phyloP scores from a whole-genome alignment of 768 basidiomycete genomes.

The Phlebiopsis flavidoalba region DNA sequence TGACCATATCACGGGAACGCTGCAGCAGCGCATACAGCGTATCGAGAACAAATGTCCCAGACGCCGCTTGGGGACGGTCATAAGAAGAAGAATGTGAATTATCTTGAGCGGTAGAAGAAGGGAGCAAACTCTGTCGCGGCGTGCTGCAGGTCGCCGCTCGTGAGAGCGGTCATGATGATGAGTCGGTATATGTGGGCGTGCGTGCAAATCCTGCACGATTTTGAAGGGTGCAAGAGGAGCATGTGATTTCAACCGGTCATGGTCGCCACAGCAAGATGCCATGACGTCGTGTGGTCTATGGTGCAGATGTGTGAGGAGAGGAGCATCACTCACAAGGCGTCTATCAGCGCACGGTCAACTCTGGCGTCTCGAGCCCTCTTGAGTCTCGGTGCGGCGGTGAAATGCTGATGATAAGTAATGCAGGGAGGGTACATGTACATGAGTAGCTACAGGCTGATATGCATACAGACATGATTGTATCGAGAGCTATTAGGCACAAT shows the following conservation, averaged over 20 bases:
- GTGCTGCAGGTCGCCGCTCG: neutral
- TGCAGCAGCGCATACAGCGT: neutral
- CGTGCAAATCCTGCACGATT: neutral
- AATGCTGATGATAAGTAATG: neutral
- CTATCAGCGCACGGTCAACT: neutral
- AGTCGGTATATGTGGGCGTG: neutral
- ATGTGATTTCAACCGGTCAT: constrained; percentile 1
- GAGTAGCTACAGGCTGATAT: neutral
- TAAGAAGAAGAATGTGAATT: neutral
- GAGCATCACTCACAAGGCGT: neutral
- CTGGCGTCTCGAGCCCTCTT: neutral
- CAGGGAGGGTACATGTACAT: neutral
- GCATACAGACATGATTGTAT: neutral
- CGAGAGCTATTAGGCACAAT: neutral
- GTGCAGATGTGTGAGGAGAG: neutral
- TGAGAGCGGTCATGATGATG: neutral
- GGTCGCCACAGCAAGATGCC: neutral
- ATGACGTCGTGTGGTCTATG: neutral
- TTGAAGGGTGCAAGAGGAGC: neutral
- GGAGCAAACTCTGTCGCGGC: neutral
- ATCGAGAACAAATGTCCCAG: neutral
- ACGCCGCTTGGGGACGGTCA: constrained; percentile 1
- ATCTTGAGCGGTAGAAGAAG: neutral
- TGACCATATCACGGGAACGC: neutral
- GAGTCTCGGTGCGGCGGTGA: neutral